A percentile compares a stretch with the other conserved stretches of the same genome.
Conservation (phyloP, 2,329 filamentous ascomycete genomes). For the Zasmidium cellare region DNA sequence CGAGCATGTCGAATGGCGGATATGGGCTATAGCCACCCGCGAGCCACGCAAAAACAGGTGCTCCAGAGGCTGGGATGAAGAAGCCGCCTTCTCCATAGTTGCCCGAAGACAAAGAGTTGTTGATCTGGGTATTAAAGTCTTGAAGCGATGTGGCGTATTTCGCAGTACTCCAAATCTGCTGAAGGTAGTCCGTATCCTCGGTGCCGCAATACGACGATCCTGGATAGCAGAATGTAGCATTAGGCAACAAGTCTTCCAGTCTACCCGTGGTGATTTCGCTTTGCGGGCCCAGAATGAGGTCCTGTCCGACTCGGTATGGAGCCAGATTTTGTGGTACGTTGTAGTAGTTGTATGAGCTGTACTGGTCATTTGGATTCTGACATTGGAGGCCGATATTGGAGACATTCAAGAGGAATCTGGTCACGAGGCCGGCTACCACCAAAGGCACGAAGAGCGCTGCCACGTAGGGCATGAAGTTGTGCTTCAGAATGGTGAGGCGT, state of each 20-base stretch:
- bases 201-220: not conserved
- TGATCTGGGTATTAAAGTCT: slow-evolving; percentile 14
- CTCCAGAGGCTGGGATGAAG: slow-evolving; percentile 7
- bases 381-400: slow-evolving; percentile 53
- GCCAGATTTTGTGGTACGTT: slow-evolving; percentile 1
- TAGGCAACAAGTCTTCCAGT: slow-evolving; percentile 10
- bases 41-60: slow-evolving; percentile 13
- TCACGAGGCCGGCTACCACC: slow-evolving; percentile 74
- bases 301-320: slow-evolving; percentile 2
- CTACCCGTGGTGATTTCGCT: not conserved
- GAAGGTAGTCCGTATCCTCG: not conserved
- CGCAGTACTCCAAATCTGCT: not conserved
- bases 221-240: slow-evolving; percentile 10
- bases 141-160: slow-evolving; percentile 4
- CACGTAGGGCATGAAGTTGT: slow-evolving; percentile 73
- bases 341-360: not conserved
- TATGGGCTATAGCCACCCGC: not conserved
- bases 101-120: not conserved
- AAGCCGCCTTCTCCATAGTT: slow-evolving; percentile 9
- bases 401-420: slow-evolving; percentile 56
- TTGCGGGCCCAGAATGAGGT: slow-evolving; percentile 8
- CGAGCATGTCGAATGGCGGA: slow-evolving; percentile 2
- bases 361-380: slow-evolving; percentile 25
- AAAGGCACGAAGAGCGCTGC: slow-evolving; percentile 75
- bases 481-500: slow-evolving; percentile 70